These are phyloP conservation scores for Smittium mucronatum DNA, from an alignment of 371 early-diverging fungal genomes.

Conservation along the genomic window DNA sequence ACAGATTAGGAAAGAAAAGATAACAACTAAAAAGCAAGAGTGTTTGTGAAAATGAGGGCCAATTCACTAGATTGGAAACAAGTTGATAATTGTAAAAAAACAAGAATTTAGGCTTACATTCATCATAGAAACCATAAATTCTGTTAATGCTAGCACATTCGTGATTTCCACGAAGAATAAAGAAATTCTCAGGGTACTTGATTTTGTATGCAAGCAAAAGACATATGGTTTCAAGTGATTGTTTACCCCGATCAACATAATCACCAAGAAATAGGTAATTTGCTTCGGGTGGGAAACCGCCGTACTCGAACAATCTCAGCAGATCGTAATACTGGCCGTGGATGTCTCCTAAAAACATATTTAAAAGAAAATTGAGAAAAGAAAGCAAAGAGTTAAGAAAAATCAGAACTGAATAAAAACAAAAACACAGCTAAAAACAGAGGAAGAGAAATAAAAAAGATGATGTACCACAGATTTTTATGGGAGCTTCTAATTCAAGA, in stretches of 20 bases:
- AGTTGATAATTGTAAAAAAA: too few relatives aligned
- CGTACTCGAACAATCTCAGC: conserved; percentile 81
- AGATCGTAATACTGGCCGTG: conserved; percentile 96
- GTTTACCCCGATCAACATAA: conserved; percentile 91
- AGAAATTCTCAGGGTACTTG: conserved; percentile 94
- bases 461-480: conserved; percentile 72
- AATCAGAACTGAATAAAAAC: background rate
- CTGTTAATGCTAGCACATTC: conserved; percentile 88
- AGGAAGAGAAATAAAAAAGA: background rate
- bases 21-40: background rate
- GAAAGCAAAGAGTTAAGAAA: background rate
- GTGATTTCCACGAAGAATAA: conserved; percentile 91
- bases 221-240: conserved; percentile 64
- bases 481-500: conserved; percentile 89
- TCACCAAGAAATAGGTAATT: conserved; percentile 93
- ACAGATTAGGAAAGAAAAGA: background rate
- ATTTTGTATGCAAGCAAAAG: conserved; percentile 79
- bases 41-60: background rate
- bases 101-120: conserved; percentile 41
- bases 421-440: background rate
- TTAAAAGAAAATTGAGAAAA: background rate
- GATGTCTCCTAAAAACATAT: conserved; percentile 52
- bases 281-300: conserved; percentile 82
- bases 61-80: too few relatives aligned
- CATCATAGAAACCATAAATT: conserved; percentile 99